Conservation (phyloP, 768 basidiomycete genomes). For the Dioszegia aurantiaca region DNA sequence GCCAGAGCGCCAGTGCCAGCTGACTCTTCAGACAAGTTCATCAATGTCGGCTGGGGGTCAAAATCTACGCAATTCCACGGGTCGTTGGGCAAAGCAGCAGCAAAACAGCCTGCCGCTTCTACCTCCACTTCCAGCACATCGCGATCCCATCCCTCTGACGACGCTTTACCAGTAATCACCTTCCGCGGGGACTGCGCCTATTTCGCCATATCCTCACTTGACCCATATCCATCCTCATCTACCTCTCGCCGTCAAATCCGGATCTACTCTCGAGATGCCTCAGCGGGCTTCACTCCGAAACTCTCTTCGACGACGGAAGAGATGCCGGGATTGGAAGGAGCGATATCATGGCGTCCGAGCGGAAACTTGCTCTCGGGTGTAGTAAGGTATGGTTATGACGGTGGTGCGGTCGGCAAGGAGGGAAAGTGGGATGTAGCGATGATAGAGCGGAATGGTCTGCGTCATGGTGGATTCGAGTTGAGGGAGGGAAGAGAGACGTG, state of each 20-base stretch:
- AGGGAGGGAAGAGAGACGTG: conserved; percentile 50
- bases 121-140: conserved; percentile 55
- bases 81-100: conserved; percentile 81
- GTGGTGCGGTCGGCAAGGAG: conserved; percentile 61
- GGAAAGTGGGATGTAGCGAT: conserved; percentile 80
- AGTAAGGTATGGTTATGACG: conserved; percentile 72
- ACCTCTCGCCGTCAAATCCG: conserved; percentile 61
- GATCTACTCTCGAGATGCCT: conserved; percentile 69
- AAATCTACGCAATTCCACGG: conserved; percentile 98
- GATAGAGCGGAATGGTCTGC: conserved; percentile 89
- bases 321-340: conserved; percentile 75
- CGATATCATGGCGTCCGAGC: conserved; percentile 78
- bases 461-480: conserved; percentile 83
- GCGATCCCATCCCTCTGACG: conserved; percentile 64
- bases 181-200: conserved; percentile 93
- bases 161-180: conserved; percentile 67
- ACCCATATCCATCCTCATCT: conserved; percentile 50
- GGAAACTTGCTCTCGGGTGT: conserved; percentile 80
- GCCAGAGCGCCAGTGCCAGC: background rate
- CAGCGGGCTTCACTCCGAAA: conserved; percentile 50
- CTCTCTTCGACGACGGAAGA: conserved; percentile 82
- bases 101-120: conserved; percentile 55
- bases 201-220: conserved; percentile 78
- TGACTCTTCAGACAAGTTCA: conserved; percentile 66
- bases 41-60: conserved; percentile 97